Evolutionary conservation across 139 green algal species (phyloP).

Genomic region (Chlorella vulgaris): DNA sequence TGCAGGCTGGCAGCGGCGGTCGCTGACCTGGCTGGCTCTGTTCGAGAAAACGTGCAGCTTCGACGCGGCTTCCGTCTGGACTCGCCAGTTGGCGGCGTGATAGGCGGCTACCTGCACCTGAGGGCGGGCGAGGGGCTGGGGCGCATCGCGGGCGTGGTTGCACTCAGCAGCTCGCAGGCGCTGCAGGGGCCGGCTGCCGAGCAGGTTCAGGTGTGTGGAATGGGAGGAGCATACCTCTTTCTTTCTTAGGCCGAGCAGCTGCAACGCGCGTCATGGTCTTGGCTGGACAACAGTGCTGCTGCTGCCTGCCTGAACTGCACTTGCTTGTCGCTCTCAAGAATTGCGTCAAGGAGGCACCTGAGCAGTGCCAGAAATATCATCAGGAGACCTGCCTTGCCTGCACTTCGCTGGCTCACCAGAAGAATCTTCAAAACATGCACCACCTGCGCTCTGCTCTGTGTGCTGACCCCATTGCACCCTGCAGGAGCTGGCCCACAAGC

Average conservation of each 20-base stretch:
- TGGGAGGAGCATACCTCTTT: too few relatives aligned
- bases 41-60: constrained; percentile 87
- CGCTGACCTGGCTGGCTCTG: constrained; percentile 59
- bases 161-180: constrained; percentile 27
- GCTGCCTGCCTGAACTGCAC: too few relatives aligned
- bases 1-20: constrained; percentile 62
- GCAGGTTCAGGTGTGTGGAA: constrained; percentile 2
- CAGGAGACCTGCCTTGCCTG: too few relatives aligned
- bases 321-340: too few relatives aligned
- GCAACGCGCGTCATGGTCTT: too few relatives aligned
- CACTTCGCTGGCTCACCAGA: too few relatives aligned
- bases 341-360: too few relatives aligned
- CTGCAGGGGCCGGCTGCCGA: constrained; percentile 8
- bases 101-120: constrained; percentile 75
- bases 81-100: background rate
- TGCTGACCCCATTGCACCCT: too few relatives aligned
- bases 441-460: background rate
- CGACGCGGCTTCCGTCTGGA: constrained; percentile 64
- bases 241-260: too few relatives aligned
- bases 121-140: constrained; percentile 55
- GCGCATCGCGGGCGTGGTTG: constrained; percentile 58
- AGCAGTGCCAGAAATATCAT: too few relatives aligned
- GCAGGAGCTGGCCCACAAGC: constrained; percentile 52
- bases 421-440: background rate
- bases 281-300: too few relatives aligned